Base-by-base conservation (phyloP, 1,284 basidiomycete species). In the Ganoderma boninense region DNA sequence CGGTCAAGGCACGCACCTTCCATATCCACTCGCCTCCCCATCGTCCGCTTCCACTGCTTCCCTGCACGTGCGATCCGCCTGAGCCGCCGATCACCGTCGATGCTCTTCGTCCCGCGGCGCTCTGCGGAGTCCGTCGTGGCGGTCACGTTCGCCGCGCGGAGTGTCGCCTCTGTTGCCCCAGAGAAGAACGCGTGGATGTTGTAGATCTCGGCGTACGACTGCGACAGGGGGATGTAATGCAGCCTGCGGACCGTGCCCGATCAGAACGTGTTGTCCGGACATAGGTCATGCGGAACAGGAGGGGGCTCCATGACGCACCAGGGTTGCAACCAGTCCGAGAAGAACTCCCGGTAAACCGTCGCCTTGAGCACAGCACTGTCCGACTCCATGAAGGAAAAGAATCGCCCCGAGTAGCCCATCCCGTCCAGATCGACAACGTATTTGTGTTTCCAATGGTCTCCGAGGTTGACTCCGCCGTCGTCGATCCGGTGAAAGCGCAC, bases 371-470 rank as follows among this genome's bases (percentile, higher is more conserved):
- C 94, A 0, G 92, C 96, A 75, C 95, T 96, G 80, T 97, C 95
- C 63, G 89, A 93, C 62, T 94, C 95, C 80, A 97, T 84, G 76
- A 96, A 92, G 0, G 94, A 90, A 83, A 97, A 90, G 79, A 97
- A 95, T 61, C 94, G 87, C 6, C 93, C 97, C 52, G 94, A 96
- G 80, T 98, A 98, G n/a, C 94, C 93, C 92, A 96, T 96, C 44
- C 97, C 97, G 79, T 98, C 97, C 66, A 98, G 81, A 81, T 98
- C 97, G 72, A 97, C 83, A 32, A 97, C 85, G 78, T 97, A 97
- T 83, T 97, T 97, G 85, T 97, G 95, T 67, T 91, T 86, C 97
- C 97, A 98, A 77, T 96, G 93, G 72, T 92, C 88, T 4, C 95
- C 95, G 1, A 98, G 84, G 6, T 92, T 91, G 0, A 95, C 95